phyloP scores from a whole-genome alignment of 805 yeast species.

The Metschnikowia matae region DNA sequence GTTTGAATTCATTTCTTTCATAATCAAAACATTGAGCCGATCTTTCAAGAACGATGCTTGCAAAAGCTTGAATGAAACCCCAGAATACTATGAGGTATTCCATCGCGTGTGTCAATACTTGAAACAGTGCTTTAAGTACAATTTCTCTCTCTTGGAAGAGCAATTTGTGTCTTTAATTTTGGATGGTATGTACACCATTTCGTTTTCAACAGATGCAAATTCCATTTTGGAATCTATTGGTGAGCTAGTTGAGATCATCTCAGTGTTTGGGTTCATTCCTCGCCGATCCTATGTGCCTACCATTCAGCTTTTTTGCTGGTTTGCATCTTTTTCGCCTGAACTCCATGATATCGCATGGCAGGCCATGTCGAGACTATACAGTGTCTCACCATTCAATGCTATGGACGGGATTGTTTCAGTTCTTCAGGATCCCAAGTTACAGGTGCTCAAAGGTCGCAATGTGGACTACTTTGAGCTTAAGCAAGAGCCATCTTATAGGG shows the following conservation, averaged over 20 bases:
- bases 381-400: constrained; percentile 33
- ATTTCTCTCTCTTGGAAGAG: constrained; percentile 43
- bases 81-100: constrained; percentile 16
- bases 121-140: constrained; percentile 45
- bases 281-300: constrained; percentile 29
- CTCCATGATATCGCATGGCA: constrained; percentile 35
- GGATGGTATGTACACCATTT: constrained; percentile 31
- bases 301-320: constrained; percentile 45
- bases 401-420: constrained; percentile 19
- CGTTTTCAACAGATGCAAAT: constrained; percentile 36
- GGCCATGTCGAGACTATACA: constrained; percentile 34
- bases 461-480: constrained; percentile 5
- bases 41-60: constrained; percentile 9
- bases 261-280: constrained; percentile 48
- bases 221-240: constrained; percentile 36
- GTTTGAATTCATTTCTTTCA: constrained; percentile 11
- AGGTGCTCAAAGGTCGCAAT: constrained; percentile 8
- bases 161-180: constrained; percentile 28
- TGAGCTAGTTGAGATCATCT: constrained; percentile 39
- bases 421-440: constrained; percentile 22
- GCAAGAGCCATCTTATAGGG: not conserved
- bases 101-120: constrained; percentile 29
- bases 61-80: not conserved
- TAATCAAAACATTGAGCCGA: constrained; percentile 14
- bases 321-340: constrained; percentile 28